Evolutionary conservation across 306 rosid species (phyloP).

Genomic region (Acacia melanoxylon): DNA sequence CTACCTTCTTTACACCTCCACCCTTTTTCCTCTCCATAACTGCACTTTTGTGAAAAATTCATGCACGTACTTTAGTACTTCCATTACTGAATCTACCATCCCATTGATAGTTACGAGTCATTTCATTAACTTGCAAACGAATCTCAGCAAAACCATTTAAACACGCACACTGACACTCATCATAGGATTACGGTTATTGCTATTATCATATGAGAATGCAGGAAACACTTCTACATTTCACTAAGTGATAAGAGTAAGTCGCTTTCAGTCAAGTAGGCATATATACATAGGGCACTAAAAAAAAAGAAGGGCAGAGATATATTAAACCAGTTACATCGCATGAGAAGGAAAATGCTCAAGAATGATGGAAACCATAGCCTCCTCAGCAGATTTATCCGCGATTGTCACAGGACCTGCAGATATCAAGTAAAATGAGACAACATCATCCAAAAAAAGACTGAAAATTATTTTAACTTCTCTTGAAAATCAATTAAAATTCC

Average conservation of each 20-base stretch:
- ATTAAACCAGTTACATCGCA: constrained; percentile 58
- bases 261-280: background rate
- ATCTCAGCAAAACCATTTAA: background rate
- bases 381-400: constrained; percentile 92
- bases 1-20: constrained; percentile 76
- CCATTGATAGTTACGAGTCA: background rate
- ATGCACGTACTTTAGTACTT: background rate
- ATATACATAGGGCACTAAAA: background rate
- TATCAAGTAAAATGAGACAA: background rate
- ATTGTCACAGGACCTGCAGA: constrained; percentile 86
- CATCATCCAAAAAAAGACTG: background rate
- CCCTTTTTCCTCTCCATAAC: constrained; percentile 93
- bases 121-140: background rate
- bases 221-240: background rate
- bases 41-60: constrained; percentile 41
- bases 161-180: background rate
- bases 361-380: constrained; percentile 73
- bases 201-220: background rate
- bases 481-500: background rate
- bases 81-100: constrained; percentile 9
- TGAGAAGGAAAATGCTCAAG: constrained; percentile 73
- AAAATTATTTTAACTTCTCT: background rate
- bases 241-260: background rate
- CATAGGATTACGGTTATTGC: background rate
- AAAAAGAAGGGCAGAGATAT: background rate